phyloP scores from a whole-genome alignment of 129 eudicot genomes.

The Helianthus annuus region HanXRQr2.0-SUNRISE NC_035449.2:56495281-56495780 shows the following conservation, averaged over 20 bases:
- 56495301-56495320: no score
- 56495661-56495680: constrained; percentile 8
- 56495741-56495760: constrained; percentile 19
- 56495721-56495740: constrained; percentile 21
- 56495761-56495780: constrained; percentile 30
- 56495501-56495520: no score
- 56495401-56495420: no score
- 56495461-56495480: no score
- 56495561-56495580: no score
- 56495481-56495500: no score
- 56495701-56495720: constrained; percentile 32
- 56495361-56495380: neutral
- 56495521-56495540: neutral
- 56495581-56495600: neutral
- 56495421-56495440: no score
- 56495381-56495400: no score
- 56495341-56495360: neutral
- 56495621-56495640: neutral
- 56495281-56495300: no score
- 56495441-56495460: no score
- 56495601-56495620: neutral
- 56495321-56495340: neutral
- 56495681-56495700: constrained; percentile 24
- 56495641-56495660: constrained; percentile 30
- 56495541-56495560: neutral